A percentile compares a stretch with the other conserved stretches of the same genome.
phyloP scores from a whole-genome alignment of 768 basidiomycete genomes.

The Suillus paluster region DNA sequence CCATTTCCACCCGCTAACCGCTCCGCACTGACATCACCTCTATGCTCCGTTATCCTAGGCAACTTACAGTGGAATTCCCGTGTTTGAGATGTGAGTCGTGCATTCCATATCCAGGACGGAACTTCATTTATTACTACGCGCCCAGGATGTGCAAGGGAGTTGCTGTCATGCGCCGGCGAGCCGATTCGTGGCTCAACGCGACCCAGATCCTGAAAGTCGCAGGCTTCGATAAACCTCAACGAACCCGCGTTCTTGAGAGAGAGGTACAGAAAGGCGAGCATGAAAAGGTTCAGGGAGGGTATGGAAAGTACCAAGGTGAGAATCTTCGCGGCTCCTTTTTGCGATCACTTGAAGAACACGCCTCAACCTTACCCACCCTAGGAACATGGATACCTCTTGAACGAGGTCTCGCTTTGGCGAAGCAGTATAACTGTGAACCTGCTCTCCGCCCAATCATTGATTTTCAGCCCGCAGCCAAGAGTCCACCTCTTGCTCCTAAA shows the following conservation, averaged over 20 bases:
- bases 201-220: slow-evolving; percentile 99
- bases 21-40: slow-evolving; percentile 10
- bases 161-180: slow-evolving; percentile 95
- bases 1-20: not conserved
- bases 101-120: slow-evolving; percentile 40
- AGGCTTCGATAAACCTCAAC: slow-evolving; percentile 98
- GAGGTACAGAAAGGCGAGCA: slow-evolving; percentile 99
- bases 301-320: slow-evolving; percentile 98
- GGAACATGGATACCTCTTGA: slow-evolving; percentile 99
- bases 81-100: slow-evolving; percentile 82
- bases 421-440: slow-evolving; percentile 90
- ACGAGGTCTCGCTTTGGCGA: slow-evolving; percentile 81
- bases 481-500: slow-evolving; percentile 95
- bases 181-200: slow-evolving; percentile 98
- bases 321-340: slow-evolving; percentile 12
- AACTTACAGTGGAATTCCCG: slow-evolving; percentile 91
- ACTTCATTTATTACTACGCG: slow-evolving; percentile 43
- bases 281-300: slow-evolving; percentile 99
- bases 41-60: slow-evolving; percentile 52
- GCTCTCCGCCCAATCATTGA: slow-evolving; percentile 93
- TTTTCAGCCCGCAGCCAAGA: slow-evolving; percentile 86
- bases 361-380: slow-evolving; percentile 34
- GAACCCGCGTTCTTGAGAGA: slow-evolving; percentile 95
- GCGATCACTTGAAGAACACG: not conserved
- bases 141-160: slow-evolving; percentile 92